Evolutionary conservation across 345 rosid genomes (phyloP).

Genomic region (Linum trigynum): DNA sequence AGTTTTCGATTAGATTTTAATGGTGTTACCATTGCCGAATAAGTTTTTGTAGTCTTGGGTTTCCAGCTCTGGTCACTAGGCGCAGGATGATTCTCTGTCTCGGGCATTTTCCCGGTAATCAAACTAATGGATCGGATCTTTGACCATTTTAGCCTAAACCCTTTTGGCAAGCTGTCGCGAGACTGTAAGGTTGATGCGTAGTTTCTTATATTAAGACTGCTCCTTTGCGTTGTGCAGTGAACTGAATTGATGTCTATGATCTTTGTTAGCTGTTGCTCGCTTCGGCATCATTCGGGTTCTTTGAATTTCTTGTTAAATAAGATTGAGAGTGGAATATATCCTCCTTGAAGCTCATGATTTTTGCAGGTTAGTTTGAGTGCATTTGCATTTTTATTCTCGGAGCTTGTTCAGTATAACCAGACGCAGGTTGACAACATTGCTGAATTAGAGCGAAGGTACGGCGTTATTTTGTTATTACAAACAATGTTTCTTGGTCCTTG

Average conservation of each 20-base stretch:
- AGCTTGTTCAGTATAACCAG: conserved; percentile 95
- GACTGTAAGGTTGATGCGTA: too few relatives aligned
- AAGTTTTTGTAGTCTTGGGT: neutral
- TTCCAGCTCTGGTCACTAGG: neutral
- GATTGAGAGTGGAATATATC: neutral
- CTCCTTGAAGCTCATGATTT: conserved; percentile 4
- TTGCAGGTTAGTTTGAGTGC: conserved; percentile 34
- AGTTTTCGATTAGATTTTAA: neutral
- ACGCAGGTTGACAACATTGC: conserved; percentile 95
- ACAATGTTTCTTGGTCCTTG: neutral
- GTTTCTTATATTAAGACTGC: neutral
- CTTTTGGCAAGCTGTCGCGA: neutral
- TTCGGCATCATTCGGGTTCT: neutral
- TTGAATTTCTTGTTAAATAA: neutral
- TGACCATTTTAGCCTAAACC: neutral
- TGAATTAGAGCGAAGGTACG: conserved; percentile 83
- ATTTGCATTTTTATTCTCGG: conserved; percentile 47
- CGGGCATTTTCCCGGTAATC: neutral
- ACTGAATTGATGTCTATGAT: neutral
- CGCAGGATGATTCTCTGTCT: neutral
- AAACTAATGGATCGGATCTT: neutral
- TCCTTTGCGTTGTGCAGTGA: neutral
- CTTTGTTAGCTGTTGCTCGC: neutral
- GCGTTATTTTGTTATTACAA: too few relatives aligned
- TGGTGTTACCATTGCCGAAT: neutral